Evolutionary conservation across 2,329 filamentous ascomycete species (phyloP).

Genomic region (Pseudogymnoascus sp.): DNA sequence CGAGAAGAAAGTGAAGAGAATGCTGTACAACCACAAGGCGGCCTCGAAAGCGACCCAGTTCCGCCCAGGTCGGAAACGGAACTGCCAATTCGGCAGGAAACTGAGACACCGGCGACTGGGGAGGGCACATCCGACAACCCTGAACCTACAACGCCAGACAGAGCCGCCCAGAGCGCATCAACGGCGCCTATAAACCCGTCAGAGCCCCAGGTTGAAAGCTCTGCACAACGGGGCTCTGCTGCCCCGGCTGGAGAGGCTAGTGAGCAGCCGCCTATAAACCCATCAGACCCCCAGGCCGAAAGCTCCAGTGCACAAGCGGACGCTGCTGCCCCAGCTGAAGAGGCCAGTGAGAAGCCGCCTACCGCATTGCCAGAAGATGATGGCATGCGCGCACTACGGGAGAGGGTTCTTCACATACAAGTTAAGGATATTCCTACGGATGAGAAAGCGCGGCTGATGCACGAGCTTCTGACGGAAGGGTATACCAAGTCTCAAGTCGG

Average conservation of each 20-base stretch:
- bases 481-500: slow-evolving; percentile 43
- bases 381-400: slow-evolving; percentile 61
- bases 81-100: neutral
- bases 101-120: neutral
- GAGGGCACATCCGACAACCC: neutral
- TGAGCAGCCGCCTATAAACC: slow-evolving; percentile 12
- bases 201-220: neutral
- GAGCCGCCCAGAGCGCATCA: neutral
- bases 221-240: neutral
- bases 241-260: neutral
- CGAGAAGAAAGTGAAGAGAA: neutral
- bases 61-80: neutral
- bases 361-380: slow-evolving; percentile 57
- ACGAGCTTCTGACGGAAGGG: slow-evolving; percentile 59
- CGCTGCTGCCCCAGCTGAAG: neutral
- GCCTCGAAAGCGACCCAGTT: neutral
- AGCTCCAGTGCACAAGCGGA: neutral
- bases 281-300: neutral
- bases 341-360: slow-evolving; percentile 13
- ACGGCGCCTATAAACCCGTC: neutral
- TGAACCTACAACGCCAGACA: neutral
- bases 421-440: slow-evolving; percentile 45
- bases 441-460: slow-evolving; percentile 65
- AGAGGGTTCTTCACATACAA: slow-evolving; percentile 61
- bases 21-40: neutral